Base-by-base conservation (phyloP, 768 basidiomycete genomes). In the Boletus tomentosulus region DNA sequence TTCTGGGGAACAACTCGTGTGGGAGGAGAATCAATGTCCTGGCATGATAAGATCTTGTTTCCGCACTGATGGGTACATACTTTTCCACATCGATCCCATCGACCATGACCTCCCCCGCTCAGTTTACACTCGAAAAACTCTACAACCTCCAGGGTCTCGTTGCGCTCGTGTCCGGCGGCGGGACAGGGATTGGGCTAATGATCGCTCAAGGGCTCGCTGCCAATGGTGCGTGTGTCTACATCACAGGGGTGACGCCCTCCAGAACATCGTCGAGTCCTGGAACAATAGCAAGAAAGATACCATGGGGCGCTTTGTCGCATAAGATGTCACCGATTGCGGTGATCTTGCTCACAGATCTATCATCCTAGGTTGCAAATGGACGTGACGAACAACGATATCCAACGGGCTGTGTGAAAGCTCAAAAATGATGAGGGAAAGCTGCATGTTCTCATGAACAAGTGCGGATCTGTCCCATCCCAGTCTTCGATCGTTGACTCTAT, bases 401-500 rank as follows among this genome's bases (percentile, higher is more conserved):
- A 71, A 46, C 70, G 66, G 11, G 83, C 74, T 4, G 83, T 85
- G 56, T 74, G 78, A 37, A 59, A 25, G 48, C 48, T 71, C 42
- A 50, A 22, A 31, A 42, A 41, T 6, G 59, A 64, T n/a, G 85
- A 91, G 46, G 87, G 87, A 28, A 86, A 77, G 58, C 64, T 92
- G 39, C 87, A 92, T 61, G 80, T 91, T 49, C 79, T 92, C 4
- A 81, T 92, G 34, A 92, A 92, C 74, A 92, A 92, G 89, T 92
- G 54, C 39, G 79, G 61, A 31, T 28, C 25, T 13, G 15, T 24
- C 0, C 11, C 24, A 27, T 5, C 24, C n/a, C 27, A 39, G 46
- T 56, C 44, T 41, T 41, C 10, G 44, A 44, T 54, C 47, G 30
- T 30, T 53, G 46, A 53, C 19, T 47, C 22, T 19, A 39, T 19